Conservation (phyloP, 2,329 filamentous ascomycete species). For the Colletotrichum tamarilloi region DNA sequence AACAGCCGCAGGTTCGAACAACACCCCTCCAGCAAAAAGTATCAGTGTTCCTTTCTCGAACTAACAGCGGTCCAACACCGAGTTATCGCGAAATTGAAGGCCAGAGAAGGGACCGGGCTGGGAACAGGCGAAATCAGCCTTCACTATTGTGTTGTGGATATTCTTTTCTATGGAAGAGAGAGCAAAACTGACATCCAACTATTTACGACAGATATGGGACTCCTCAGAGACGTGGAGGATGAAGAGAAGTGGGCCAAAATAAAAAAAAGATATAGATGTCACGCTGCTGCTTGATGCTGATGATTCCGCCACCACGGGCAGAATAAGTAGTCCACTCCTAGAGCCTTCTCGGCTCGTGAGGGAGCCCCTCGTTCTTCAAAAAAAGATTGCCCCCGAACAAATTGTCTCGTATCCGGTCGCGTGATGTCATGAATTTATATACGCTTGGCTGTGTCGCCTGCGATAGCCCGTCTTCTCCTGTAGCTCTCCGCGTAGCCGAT, state of each 20-base stretch:
- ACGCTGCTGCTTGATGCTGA: conserved; percentile 36
- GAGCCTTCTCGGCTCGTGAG: neutral
- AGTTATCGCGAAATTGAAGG: neutral
- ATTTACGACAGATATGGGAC: conserved; percentile 23
- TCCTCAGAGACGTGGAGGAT: neutral
- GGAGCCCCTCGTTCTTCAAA: neutral
- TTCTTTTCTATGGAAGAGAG: conserved; percentile 22
- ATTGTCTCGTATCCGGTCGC: neutral
- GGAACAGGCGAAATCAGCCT: neutral
- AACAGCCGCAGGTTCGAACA: conserved; percentile 16
- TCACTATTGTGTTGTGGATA: conserved; percentile 1
- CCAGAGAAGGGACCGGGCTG: neutral
- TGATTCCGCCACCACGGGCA: conserved; percentile 17
- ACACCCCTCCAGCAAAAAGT: neutral
- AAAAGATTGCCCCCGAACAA: neutral
- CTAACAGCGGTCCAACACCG: neutral
- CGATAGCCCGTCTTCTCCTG: conserved; percentile 60
- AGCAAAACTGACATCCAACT: conserved; percentile 23
- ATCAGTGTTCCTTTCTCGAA: neutral
- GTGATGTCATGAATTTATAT: conserved; percentile 19
- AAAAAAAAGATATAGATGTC: conserved; percentile 11
- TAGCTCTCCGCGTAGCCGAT: conserved; percentile 75
- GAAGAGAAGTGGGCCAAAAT: neutral
- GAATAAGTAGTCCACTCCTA: conserved; percentile 2
- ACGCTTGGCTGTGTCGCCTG: conserved; percentile 44